Evolutionary conservation across 768 basidiomycete species (phyloP).

Genomic region (Coprinopsis marcescibilis): DNA sequence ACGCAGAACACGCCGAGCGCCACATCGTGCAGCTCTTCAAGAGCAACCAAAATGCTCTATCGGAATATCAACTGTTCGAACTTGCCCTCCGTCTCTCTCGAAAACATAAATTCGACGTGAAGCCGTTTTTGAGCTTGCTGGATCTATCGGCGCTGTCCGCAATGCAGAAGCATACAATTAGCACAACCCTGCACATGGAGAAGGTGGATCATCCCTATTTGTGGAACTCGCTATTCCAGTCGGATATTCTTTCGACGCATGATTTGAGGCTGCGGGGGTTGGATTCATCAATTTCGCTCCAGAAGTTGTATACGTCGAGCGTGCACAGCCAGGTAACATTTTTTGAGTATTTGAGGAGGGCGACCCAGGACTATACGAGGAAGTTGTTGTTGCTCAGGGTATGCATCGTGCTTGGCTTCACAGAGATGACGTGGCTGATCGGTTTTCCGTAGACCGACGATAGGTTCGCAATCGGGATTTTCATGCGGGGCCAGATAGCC

Average conservation of each 20-base stretch:
- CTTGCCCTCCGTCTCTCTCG: conserved; percentile 41
- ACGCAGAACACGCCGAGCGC: conserved; percentile 33
- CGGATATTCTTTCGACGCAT: conserved; percentile 46
- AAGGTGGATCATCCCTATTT: conserved; percentile 40
- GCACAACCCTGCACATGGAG: conserved; percentile 32
- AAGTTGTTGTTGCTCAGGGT: conserved; percentile 58
- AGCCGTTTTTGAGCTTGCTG: conserved; percentile 42
- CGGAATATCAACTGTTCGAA: conserved; percentile 58
- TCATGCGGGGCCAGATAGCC: conserved; percentile 51
- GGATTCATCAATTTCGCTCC: conserved; percentile 47
- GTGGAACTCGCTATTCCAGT: conserved; percentile 61
- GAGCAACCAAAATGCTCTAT: conserved; percentile 45
- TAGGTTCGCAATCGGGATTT: conserved; percentile 57
- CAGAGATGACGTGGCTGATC: not conserved
- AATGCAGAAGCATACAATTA: conserved; percentile 49
- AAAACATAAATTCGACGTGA: conserved; percentile 38
- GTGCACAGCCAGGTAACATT: conserved; percentile 48
- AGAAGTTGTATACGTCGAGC: conserved; percentile 55
- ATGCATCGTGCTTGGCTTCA: conserved; percentile 3
- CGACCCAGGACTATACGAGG: conserved; percentile 50
- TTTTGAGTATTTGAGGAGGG: conserved; percentile 55
- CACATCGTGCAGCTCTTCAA: conserved; percentile 42
- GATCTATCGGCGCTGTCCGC: conserved; percentile 52
- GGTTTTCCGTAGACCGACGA: conserved; percentile 43
- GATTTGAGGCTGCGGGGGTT: conserved; percentile 51